Conservation (phyloP, 495 filamentous ascomycete species). For the Aspergillus hancockii region DNA sequence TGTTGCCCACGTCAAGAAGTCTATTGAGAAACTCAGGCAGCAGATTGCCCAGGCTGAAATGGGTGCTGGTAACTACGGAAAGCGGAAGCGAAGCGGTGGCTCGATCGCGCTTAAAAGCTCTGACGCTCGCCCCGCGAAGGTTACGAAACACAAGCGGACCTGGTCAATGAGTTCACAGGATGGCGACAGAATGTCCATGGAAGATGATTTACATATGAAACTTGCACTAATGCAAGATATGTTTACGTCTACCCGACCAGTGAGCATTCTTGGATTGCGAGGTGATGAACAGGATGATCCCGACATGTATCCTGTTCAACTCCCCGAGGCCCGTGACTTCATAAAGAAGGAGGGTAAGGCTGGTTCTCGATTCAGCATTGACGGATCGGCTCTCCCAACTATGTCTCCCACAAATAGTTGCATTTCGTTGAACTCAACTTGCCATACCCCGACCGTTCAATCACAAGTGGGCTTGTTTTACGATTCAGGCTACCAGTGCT, state of each 20-base stretch:
- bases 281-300: conserved; percentile 87
- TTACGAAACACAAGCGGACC: conserved; percentile 85
- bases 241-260: conserved; percentile 87
- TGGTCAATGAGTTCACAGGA: conserved; percentile 95
- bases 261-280: conserved; percentile 80
- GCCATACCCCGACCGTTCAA: conserved; percentile 15
- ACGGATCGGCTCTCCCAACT: conserved; percentile 44
- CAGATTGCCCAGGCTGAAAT: conserved; percentile 86
- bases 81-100: conserved; percentile 72
- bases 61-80: conserved; percentile 84
- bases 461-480: conserved; percentile 15
- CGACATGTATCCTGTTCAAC: conserved; percentile 77
- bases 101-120: conserved; percentile 51
- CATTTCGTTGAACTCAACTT: conserved; percentile 51
- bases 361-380: conserved; percentile 58
- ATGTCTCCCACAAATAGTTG: conserved; percentile 65
- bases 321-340: conserved; percentile 67
- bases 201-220: conserved; percentile 89
- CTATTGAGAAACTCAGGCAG: conserved; percentile 90
- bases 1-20: conserved; percentile 88
- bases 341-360: conserved; percentile 57
- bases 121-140: conserved; percentile 66
- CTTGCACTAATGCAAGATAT: conserved; percentile 86
- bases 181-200: conserved; percentile 66
- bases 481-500: conserved; percentile 27